Evolutionary conservation across 768 basidiomycete species (phyloP).

Genomic region (Tricholoma matsutake): DNA sequence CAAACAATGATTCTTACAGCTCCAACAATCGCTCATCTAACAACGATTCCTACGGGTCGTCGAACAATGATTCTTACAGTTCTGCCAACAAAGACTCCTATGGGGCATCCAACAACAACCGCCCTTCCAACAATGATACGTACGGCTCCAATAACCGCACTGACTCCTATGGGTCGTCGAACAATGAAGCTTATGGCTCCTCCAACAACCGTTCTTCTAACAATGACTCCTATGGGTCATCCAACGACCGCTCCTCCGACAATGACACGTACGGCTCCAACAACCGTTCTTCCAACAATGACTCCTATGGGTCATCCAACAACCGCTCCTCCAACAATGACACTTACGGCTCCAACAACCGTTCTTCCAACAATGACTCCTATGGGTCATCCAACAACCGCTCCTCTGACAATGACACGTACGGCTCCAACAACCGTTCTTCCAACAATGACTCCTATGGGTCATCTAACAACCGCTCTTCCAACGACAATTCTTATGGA

Average conservation of each 20-base stretch:
- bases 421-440: slow-evolving; percentile 14
- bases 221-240: slow-evolving; percentile 21
- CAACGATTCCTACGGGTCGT: slow-evolving; percentile 21
- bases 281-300: slow-evolving; percentile 14
- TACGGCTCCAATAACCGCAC: no score
- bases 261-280: slow-evolving; percentile 13
- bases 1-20: no score
- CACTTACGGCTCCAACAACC: slow-evolving; percentile 18
- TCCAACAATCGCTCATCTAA: slow-evolving; percentile 17
- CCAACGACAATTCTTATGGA: slow-evolving; percentile 20
- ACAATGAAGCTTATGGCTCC: background rate
- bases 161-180: no score
- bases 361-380: slow-evolving; percentile 5
- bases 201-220: slow-evolving; percentile 19
- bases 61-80: slow-evolving; percentile 12
- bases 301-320: slow-evolving; percentile 26
- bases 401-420: slow-evolving; percentile 22
- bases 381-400: slow-evolving; percentile 7
- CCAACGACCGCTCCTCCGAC: slow-evolving; percentile 20
- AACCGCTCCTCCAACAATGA: slow-evolving; percentile 26
- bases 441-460: slow-evolving; percentile 22
- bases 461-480: slow-evolving; percentile 24
- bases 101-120: slow-evolving; percentile 14
- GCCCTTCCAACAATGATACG: background rate
- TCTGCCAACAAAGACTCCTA: slow-evolving; percentile 21